Evolutionary conservation across 495 filamentous ascomycete genomes (phyloP).

Genomic region (Hypoxylon cercidicola): DNA sequence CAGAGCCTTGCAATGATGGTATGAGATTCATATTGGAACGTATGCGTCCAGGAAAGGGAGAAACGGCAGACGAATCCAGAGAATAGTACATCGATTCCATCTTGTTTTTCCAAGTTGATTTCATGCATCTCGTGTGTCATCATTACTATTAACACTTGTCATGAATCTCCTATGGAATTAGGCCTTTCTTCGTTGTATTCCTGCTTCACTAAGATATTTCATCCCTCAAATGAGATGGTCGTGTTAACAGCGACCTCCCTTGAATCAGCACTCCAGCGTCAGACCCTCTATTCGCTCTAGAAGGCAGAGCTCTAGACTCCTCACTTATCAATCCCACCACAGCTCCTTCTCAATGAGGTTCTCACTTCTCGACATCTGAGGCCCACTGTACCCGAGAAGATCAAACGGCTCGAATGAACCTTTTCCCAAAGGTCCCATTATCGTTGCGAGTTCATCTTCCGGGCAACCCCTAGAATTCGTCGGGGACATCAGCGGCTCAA

Average conservation of each 20-base stretch:
- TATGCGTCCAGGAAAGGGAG: slow-evolving; percentile 27
- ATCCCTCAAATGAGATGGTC: background rate
- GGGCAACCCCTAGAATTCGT: slow-evolving; percentile 19
- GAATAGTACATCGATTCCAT: background rate
- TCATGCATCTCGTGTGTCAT: background rate
- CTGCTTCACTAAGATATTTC: background rate
- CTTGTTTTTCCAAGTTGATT: background rate
- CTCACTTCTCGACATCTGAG: slow-evolving; percentile 19
- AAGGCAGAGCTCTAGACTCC: background rate
- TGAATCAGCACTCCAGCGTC: too few species aligned
- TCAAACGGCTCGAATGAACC: slow-evolving; percentile 22
- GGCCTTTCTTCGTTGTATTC: background rate
- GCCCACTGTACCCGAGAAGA: slow-evolving; percentile 14
- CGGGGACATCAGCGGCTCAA: slow-evolving; percentile 23
- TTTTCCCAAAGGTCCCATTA: slow-evolving; percentile 21
- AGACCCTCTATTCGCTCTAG: too few species aligned
- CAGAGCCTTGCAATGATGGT: slow-evolving; percentile 33
- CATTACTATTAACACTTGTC: background rate
- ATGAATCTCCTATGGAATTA: background rate
- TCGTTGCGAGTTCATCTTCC: slow-evolving; percentile 17
- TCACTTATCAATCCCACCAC: slow-evolving; percentile 24
- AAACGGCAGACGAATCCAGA: background rate
- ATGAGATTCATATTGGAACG: slow-evolving; percentile 27
- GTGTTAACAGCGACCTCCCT: too few species aligned
- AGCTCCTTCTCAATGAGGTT: slow-evolving; percentile 19